Evolutionary conservation across 371 early-diverging fungal genomes (phyloP).

Genomic region (Furculomyces boomerangus): DNA sequence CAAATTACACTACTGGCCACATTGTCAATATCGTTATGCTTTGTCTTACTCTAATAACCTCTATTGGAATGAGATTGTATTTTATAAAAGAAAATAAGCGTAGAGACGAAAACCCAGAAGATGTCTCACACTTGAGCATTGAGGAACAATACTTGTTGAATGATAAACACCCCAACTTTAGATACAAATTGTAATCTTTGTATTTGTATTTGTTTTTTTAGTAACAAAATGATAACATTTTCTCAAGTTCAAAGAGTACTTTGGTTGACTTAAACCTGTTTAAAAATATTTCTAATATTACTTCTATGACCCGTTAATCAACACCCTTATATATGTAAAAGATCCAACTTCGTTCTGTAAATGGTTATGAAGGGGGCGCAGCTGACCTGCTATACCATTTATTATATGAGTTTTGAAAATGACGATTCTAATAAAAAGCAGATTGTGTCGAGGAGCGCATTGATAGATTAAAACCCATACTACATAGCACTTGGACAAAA

Average conservation of each 20-base stretch:
- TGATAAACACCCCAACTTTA: conserved; percentile 4
- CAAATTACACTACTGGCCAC: conserved; percentile 19
- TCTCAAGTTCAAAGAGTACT: neutral
- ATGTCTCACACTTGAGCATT: conserved; percentile 1
- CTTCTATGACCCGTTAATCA: too few species aligned
- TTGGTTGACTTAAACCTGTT: too few species aligned
- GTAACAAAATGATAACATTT: neutral
- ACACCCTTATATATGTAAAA: too few species aligned
- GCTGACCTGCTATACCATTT: too few species aligned
- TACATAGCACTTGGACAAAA: too few species aligned
- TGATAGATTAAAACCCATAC: too few species aligned
- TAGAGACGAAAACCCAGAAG: neutral
- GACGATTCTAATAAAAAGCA: too few species aligned
- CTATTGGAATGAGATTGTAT: neutral
- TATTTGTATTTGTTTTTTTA: neutral
- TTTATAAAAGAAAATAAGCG: neutral
- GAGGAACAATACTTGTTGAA: neutral
- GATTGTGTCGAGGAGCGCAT: too few species aligned
- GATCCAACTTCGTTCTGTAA: too few species aligned
- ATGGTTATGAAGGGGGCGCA: too few species aligned
- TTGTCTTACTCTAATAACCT: neutral
- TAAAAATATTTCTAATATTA: too few species aligned
- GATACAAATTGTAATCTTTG: neutral
- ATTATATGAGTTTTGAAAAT: too few species aligned
- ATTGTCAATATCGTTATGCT: neutral